A percentile compares a stretch with the other conserved stretches of the same genome.
Evolutionary conservation across 495 filamentous ascomycete genomes (phyloP).

Genomic region (Penicillium manginii): DNA sequence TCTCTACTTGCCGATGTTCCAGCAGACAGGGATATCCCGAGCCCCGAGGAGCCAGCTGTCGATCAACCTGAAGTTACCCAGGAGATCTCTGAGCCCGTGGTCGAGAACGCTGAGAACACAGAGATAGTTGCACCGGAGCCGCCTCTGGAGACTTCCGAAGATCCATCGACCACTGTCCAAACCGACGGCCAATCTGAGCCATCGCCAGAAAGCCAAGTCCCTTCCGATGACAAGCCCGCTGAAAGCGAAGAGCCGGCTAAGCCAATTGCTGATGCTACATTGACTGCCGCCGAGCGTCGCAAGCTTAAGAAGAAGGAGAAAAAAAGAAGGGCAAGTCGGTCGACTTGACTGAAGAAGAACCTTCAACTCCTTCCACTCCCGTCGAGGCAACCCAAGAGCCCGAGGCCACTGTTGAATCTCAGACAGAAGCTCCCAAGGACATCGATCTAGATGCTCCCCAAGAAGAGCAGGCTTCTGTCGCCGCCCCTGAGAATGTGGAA

Average conservation of each 20-base stretch:
- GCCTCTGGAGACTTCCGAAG: neutral
- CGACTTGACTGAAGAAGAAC: constrained; percentile 24
- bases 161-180: neutral
- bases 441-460: neutral
- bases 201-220: neutral
- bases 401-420: constrained; percentile 5
- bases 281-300: constrained; percentile 31
- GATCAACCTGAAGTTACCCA: constrained; percentile 9
- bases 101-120: neutral
- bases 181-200: constrained; percentile 4
- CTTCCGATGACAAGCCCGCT: constrained; percentile 6
- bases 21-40: neutral
- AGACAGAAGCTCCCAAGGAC: neutral
- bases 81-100: constrained; percentile 4
- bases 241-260: constrained; percentile 11
- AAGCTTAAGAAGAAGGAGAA: constrained; percentile 48
- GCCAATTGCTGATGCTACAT: constrained; percentile 15
- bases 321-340: constrained; percentile 49
- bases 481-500: neutral
- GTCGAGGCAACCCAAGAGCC: constrained; percentile 10
- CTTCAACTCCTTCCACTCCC: constrained; percentile 12
- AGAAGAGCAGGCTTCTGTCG: neutral
- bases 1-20: constrained; percentile 8
- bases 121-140: neutral
- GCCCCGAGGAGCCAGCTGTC: neutral